A percentile compares a stretch with the other conserved stretches of the same genome.
phyloP scores from a whole-genome alignment of 2,329 filamentous ascomycete species.

The Corniculantispora saksenae region DNA sequence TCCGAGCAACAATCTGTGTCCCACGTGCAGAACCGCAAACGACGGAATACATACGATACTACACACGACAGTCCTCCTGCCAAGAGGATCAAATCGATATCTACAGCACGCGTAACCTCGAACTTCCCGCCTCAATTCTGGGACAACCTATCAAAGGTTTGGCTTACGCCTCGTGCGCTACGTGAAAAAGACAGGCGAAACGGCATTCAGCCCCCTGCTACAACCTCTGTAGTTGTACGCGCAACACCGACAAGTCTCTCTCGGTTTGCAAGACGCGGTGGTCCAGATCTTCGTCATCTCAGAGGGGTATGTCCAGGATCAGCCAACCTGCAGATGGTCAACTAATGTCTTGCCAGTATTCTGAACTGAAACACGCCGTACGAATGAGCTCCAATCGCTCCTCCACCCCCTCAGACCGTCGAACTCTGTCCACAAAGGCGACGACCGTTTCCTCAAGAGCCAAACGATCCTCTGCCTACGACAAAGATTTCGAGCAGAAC shows the following conservation, averaged over 20 bases:
- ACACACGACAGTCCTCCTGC: neutral
- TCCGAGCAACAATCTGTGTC: neutral
- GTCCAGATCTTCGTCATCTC: constrained; percentile 27
- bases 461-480: constrained; percentile 31
- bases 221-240: neutral
- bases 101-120: neutral
- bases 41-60: neutral
- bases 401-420: constrained; percentile 9
- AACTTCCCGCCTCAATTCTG: constrained; percentile 31
- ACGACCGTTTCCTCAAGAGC: neutral
- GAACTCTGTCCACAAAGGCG: constrained; percentile 25
- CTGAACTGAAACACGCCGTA: neutral
- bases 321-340: neutral
- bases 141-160: constrained; percentile 30
- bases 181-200: constrained; percentile 30
- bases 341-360: neutral
- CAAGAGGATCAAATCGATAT: constrained; percentile 3
- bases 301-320: constrained; percentile 24
- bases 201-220: constrained; percentile 3
- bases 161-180: constrained; percentile 29
- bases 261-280: constrained; percentile 22
- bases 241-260: neutral
- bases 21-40: neutral
- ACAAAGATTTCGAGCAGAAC: constrained; percentile 38
- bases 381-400: neutral